Base-by-base conservation (phyloP, 441 rosid species). In the Rhodomyrtus psidioides region DNA sequence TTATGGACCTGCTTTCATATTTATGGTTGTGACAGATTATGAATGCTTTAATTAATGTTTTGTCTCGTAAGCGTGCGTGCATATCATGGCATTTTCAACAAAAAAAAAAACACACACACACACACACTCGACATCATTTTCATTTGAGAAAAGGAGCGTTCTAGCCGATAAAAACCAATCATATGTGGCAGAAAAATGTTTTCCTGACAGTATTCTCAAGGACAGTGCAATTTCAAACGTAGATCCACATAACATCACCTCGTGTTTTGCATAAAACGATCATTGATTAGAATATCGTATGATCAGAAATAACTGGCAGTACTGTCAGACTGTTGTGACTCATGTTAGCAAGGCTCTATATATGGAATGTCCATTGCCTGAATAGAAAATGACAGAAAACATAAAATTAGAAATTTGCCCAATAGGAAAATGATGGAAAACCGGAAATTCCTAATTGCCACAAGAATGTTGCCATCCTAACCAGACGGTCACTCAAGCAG, bases 21-120 rank as follows among this genome's bases (percentile, higher is more conserved):
- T 53, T 59, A 82, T 10, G 84, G 53, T 70, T 85, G 85, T 62
- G 82, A 76, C 85, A 53, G 86, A 70, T 34, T 84, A 28, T 88
- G 56, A 86, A 75, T 85, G 87, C 30, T 85, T 83, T 57, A 83
- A 83, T 91, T 86, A 83, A 19, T 70, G 39, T 3, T 34, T 34
- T 21, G 49, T 42, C 46, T 42, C 6, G 44, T 42, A 42, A 42
- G 6, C 4, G 44, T 42, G 5, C 44, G 6, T 42, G 44, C 44
- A 42, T 42, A 42, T 42, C 44, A 42, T 42, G 44, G 44, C 44
- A 42, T 42, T 42, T 42, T 6, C 6, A 57, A 24, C 24, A 56
- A 57, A 13, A 58, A 5, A 26, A 58, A 26, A n/a, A 15, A 1
- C 6, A 4, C 30, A 0, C n/a, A 1, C 1, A 7, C 28, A 60